Percentiles rank a stretch among this genome's conserved stretches.
Evolutionary conservation across 768 basidiomycete species (phyloP).

Genomic region (Leccinellum luteum): DNA sequence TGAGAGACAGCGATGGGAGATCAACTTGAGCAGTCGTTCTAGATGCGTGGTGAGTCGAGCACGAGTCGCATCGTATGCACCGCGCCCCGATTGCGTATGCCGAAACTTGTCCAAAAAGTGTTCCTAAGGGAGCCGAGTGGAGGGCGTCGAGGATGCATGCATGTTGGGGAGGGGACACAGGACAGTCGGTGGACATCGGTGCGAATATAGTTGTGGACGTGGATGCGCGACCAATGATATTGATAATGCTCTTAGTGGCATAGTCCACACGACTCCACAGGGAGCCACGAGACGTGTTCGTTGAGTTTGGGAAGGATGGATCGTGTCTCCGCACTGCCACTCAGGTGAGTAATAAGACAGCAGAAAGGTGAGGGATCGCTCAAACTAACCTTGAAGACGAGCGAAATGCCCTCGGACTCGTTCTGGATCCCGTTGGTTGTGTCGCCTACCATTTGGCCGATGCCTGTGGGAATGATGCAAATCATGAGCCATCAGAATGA

Average conservation of each 20-base stretch:
- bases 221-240: constrained; percentile 29
- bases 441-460: constrained; percentile 59
- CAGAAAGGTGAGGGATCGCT: not conserved
- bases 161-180: no score
- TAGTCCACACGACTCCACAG: constrained; percentile 54
- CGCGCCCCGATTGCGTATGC: no score
- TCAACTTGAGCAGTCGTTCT: no score
- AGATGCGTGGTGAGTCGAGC: no score
- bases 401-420: constrained; percentile 42
- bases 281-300: constrained; percentile 46
- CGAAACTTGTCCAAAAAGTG: no score
- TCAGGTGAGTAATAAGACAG: not conserved
- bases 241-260: constrained; percentile 46
- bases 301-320: constrained; percentile 31
- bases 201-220: constrained; percentile 13
- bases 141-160: no score
- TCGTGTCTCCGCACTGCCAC: constrained; percentile 35
- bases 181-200: not conserved
- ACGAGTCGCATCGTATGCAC: no score
- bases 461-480: constrained; percentile 29
- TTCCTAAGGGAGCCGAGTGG: no score
- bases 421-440: constrained; percentile 50
- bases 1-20: no score
- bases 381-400: constrained; percentile 29
- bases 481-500: not conserved